These are phyloP conservation scores for Petunia axillaris DNA, from an alignment of 257 asterid species.

Conservation along the genomic window DNA sequence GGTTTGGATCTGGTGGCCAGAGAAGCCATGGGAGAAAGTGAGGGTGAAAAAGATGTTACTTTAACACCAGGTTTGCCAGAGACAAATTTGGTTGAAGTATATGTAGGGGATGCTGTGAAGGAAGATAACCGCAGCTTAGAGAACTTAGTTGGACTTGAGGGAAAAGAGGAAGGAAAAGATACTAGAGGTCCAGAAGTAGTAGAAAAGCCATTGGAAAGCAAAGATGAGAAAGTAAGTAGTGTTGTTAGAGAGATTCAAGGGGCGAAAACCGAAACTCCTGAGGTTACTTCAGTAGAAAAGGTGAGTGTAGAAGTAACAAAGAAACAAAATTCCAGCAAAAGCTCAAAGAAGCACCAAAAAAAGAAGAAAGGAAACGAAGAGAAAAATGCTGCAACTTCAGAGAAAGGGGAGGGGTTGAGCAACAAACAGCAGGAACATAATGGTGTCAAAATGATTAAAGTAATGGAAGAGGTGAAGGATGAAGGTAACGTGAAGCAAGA, in stretches of 20 bases:
- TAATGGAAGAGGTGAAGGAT: not conserved
- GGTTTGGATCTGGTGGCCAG: constrained; percentile 28
- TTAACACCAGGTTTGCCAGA: constrained; percentile 26
- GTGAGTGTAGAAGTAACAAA: constrained; percentile 18
- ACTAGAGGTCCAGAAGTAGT: not conserved
- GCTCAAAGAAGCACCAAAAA: constrained; percentile 13
- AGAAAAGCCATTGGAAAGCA: constrained; percentile 1
- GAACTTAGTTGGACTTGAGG: constrained; percentile 4
- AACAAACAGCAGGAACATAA: not conserved
- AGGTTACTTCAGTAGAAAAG: constrained; percentile 19
- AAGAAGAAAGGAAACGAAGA: constrained; percentile 27
- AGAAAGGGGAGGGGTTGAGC: constrained; percentile 17
- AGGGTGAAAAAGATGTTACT: constrained; percentile 22
- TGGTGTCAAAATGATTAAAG: not conserved
- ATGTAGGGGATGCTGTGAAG: constrained; percentile 23
- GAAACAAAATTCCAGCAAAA: constrained; percentile 20
- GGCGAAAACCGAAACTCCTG: not conserved
- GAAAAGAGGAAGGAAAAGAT: constrained; percentile 24
- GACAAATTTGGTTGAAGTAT: constrained; percentile 24
- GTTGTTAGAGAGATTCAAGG: not conserved
- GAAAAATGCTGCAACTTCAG: constrained; percentile 21
- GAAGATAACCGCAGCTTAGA: constrained; percentile 26
- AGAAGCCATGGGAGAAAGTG: not conserved
- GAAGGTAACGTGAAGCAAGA: not conserved
- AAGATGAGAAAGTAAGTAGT: constrained; percentile 4